Percentiles rank a stretch among this genome's conserved stretches.
phyloP scores from a whole-genome alignment of 2,329 filamentous ascomycete genomes.

The Juglanconis sp. region DNA sequence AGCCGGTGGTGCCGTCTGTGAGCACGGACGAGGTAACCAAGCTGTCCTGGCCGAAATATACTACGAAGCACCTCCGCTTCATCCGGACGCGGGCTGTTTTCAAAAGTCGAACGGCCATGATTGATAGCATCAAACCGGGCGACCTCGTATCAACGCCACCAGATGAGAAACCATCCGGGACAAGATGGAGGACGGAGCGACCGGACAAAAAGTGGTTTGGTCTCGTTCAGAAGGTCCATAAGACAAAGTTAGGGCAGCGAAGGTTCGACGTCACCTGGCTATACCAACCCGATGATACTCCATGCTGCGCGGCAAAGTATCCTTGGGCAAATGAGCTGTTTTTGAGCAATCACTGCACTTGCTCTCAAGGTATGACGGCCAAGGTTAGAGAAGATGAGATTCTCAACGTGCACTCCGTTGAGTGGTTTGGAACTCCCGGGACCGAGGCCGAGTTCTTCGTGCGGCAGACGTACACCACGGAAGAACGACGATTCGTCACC shows the following conservation, averaged over 20 bases:
- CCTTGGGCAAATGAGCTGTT: conserved; percentile 72
- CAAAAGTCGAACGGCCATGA: conserved; percentile 20
- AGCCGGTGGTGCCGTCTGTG: conserved; percentile 29
- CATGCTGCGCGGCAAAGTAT: conserved; percentile 65
- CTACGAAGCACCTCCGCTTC: not conserved
- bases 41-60: conserved; percentile 8
- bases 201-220: conserved; percentile 63
- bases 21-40: conserved; percentile 21
- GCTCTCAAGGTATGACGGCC: conserved; percentile 37
- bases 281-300: conserved; percentile 68
- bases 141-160: conserved; percentile 48
- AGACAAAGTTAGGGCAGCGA: conserved; percentile 30
- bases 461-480: conserved; percentile 63
- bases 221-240: conserved; percentile 58
- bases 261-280: conserved; percentile 70
- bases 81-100: not conserved
- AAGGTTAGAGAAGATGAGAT: conserved; percentile 55
- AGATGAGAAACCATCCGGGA: conserved; percentile 43
- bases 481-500: conserved; percentile 60
- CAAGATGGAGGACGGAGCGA: conserved; percentile 53
- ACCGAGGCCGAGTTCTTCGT: conserved; percentile 58
- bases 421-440: conserved; percentile 51
- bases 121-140: conserved; percentile 37
- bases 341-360: conserved; percentile 73
- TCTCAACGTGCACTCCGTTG: conserved; percentile 53